phyloP scores from a whole-genome alignment of 345 rosid genomes.

The Corchorus olitorius region DNA sequence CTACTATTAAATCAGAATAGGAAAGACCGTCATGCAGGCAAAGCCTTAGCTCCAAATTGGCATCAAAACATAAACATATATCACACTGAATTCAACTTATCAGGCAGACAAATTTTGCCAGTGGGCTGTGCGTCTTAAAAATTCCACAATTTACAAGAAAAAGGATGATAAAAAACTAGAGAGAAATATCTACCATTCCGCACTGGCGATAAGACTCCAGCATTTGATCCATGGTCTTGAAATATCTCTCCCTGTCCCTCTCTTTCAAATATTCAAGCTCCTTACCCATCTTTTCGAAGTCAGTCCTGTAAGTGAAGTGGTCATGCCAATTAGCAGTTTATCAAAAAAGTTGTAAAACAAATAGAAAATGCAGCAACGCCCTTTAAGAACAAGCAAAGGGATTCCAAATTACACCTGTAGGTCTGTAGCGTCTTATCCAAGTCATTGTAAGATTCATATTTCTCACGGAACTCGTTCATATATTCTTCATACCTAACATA shows the following conservation, averaged over 20 bases:
- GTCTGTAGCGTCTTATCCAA: constrained; percentile 71
- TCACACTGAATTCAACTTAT: background rate
- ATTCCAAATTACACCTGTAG: constrained; percentile 59
- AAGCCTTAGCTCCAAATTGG: background rate
- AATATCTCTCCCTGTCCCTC: constrained; percentile 68
- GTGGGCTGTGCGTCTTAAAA: background rate
- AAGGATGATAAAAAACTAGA: constrained; percentile 13
- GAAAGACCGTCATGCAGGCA: background rate
- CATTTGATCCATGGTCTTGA: constrained; percentile 55
- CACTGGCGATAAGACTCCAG: constrained; percentile 62
- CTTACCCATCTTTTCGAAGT: constrained; percentile 71
- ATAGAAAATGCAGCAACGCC: background rate
- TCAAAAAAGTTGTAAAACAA: constrained; percentile 5
- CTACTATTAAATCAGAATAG: background rate
- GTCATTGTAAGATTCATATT: constrained; percentile 72
- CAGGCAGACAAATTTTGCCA: background rate
- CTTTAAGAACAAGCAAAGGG: background rate
- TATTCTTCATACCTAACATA: constrained; percentile 77
- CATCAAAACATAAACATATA: background rate
- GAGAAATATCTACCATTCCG: constrained; percentile 54
- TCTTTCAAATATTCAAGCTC: constrained; percentile 75
- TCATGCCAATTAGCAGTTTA: background rate
- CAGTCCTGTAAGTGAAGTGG: constrained; percentile 42
- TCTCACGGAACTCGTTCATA: constrained; percentile 73
- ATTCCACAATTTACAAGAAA: background rate